Evolutionary conservation across 345 rosid species (phyloP).

Genomic region (Eucalyptus tenuipes): DNA sequence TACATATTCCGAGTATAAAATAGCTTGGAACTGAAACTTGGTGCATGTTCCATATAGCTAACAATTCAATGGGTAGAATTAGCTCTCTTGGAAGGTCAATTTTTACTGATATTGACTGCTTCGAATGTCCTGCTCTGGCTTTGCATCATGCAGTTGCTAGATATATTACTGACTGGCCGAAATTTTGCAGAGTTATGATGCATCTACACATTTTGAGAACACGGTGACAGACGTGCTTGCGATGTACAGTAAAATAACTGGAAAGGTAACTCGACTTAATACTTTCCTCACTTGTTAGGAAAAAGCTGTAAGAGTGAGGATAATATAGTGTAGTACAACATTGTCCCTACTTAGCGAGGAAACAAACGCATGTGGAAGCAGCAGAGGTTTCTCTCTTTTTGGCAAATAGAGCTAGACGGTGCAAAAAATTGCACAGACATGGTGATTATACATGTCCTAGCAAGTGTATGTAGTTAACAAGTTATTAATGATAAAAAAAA

Average conservation of each 20-base stretch:
- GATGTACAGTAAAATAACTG: constrained; percentile 72
- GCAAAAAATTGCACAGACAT: neutral
- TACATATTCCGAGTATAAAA: neutral
- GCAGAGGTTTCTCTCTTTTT: neutral
- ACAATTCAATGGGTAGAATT: neutral
- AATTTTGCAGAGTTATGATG: constrained; percentile 57
- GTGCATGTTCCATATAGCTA: neutral
- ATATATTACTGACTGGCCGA: neutral
- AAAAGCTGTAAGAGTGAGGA: neutral
- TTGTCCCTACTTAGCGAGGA: neutral
- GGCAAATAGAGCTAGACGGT: neutral
- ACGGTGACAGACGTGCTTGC: constrained; percentile 66
- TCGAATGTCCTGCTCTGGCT: neutral
- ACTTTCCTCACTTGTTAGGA: neutral
- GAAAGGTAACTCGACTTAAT: constrained; percentile 40
- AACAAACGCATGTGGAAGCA: neutral
- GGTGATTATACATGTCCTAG: neutral
- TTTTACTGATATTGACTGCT: neutral
- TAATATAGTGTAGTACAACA: neutral
- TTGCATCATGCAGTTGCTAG: neutral
- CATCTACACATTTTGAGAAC: constrained; percentile 83
- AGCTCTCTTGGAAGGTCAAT: neutral
- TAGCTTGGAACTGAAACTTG: neutral
- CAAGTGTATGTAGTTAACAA: neutral
- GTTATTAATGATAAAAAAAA: neutral